Evolutionary conservation across 305 asterid species (phyloP), one percentile per base, ranked within the genome.

Genomic region (Monarda citriodora): DNA sequence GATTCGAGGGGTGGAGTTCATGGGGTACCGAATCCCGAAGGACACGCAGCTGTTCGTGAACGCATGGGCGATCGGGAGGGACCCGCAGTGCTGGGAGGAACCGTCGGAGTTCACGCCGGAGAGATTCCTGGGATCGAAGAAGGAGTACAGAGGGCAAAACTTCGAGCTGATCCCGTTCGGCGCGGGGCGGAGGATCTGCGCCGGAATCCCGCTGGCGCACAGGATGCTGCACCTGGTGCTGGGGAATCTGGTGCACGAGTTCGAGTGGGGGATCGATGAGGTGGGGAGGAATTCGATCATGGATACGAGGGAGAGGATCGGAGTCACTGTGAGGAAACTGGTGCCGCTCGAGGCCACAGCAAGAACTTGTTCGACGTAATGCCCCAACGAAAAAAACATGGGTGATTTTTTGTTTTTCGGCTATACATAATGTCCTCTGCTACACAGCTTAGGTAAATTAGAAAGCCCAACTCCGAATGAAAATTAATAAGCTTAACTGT

Each of bases 121-220:
- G 67, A 74, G 83, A 22, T 78, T 78, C 34, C 1, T 78, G 53
- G 71, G 61, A 12, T 64, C 77, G 14, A 64, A 31, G 9, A 34
- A 52, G 23, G 83, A 78, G 31, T 78, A 68, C 40, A 71, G 29
- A n/a, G 83, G 83, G 16, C 79, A 74, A 10, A 70, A 71, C 20
- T 74, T 36, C 36, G 83, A 73, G 69, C 45, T 78, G 66, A 66
- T 78, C 1, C 83, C 83, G 12, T 78, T 78, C 26, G 83, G 83
- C 0, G 83, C 77, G 1, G 83, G 83, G 1, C 60, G 83, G 63
- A 53, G 83, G 26, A 74, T 74, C 3, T 78, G 83, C 63, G 79
- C 83, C 0, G 83, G 83, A 0, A 78, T 78, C 9, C 79, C 79
- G 10, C 44, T 78, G 68, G 83, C 75, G 10, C 80, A 78, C 52